Evolutionary conservation across 176 grass and related monocot genomes (phyloP).

Genomic region (Triticum dicoccoides): DNA sequence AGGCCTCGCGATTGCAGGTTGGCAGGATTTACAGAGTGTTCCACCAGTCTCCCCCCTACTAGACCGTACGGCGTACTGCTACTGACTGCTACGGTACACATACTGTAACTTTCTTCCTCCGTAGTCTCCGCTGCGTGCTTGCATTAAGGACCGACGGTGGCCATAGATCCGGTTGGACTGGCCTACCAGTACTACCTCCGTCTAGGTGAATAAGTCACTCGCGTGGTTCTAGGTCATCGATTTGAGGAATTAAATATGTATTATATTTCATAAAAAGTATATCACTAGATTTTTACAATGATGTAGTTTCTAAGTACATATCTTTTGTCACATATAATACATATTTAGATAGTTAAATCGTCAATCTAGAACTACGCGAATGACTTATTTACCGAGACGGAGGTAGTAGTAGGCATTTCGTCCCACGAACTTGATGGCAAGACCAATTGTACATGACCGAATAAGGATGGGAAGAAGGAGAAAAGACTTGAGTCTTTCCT

Average conservation of each 20-base stretch:
- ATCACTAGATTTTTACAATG: too few species aligned
- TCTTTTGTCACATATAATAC: too few species aligned
- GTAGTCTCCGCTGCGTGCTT: not conserved
- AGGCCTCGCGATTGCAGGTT: constrained; percentile 31
- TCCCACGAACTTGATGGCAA: not conserved
- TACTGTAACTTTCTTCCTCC: not conserved
- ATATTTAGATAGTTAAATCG: too few species aligned
- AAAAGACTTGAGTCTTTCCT: not conserved
- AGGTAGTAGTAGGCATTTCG: not conserved
- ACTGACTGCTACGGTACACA: not conserved
- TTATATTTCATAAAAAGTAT: too few species aligned
- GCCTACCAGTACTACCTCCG: too few species aligned
- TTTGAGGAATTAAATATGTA: too few species aligned
- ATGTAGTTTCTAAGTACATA: too few species aligned
- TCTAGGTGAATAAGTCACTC: too few species aligned
- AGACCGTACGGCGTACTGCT: not conserved
- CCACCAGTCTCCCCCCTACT: not conserved
- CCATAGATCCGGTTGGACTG: not conserved
- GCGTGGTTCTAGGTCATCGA: too few species aligned
- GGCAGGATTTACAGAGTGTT: constrained; percentile 47
- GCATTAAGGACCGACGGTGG: not conserved
- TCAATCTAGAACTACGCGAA: too few species aligned
- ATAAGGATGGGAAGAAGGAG: not conserved
- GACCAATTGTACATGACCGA: not conserved
- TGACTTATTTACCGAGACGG: too few species aligned